Base-by-base conservation (phyloP, 2,329 filamentous ascomycete genomes). In the Neonectria magnoliae region DNA sequence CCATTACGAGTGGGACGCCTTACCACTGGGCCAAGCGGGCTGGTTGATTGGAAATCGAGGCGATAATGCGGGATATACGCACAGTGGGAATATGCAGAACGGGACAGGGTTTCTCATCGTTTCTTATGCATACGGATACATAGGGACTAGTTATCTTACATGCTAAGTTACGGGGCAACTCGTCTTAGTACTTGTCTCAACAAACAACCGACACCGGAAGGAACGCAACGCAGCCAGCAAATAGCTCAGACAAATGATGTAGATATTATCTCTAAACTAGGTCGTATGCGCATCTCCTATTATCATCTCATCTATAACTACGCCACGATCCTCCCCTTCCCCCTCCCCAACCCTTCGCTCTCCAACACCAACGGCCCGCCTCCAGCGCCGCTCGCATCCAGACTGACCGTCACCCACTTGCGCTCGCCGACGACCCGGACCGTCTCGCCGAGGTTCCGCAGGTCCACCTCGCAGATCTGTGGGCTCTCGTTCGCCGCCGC, bases 391-490 rank as follows among this genome's bases (percentile, higher is more conserved):
- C 89, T 90, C 1, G 88, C 84, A 76, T 92, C 91, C 29, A 93
- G 77, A 68, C 88, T 92, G 25, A 95, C 84, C 1, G 92, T 97
- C 33, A 93, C 92, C 69, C 87, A 88, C 66, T 81, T 84, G 59
- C 92, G 82, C 80, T 94, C 90, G 14, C 89, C 86, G 22, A 94
- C 85, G 2, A 97, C 92, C 54, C 90, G 80, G 1, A 98, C 85
- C 42, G 89, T 90, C 81, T 96, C 91, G 0, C 91, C 93, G 62
- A 93, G 83, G 74, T 93, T 96, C 71, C 88, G 84, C 72, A 91
- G 92, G 75, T 98, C 93, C 13, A 92, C 91, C 80, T 98, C 94
- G 74, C 90, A 93, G 79, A 81, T 71, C 68, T 75, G 73, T 14
- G 67, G 47, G 22, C 71, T 71, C 47, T 65, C 70, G 31, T 48